Evolutionary conservation across 257 asterid species (phyloP).

Genomic region (Nicotiana sylvestris): DNA sequence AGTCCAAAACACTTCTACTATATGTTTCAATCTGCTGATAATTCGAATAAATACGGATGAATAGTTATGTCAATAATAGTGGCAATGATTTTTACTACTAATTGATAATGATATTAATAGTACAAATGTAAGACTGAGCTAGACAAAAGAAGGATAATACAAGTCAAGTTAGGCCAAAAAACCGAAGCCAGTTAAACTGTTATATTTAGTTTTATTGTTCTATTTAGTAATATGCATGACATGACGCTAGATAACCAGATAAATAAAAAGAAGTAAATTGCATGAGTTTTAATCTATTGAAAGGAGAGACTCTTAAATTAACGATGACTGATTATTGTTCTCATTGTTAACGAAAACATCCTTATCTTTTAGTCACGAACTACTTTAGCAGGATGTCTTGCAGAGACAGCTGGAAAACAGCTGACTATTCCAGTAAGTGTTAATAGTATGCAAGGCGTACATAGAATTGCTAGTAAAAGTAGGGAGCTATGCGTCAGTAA

Average conservation of each 20-base stretch:
- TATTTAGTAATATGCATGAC: neutral
- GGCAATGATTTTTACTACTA: neutral
- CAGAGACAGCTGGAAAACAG: slow-evolving; percentile 6
- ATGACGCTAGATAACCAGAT: neutral
- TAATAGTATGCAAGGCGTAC: neutral
- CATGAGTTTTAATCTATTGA: neutral
- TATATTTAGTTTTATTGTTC: neutral
- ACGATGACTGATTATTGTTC: neutral
- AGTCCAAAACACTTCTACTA: neutral
- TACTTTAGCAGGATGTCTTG: neutral
- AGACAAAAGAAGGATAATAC: neutral
- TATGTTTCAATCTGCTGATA: neutral
- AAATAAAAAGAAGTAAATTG: neutral
- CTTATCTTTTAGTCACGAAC: neutral
- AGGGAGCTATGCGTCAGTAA: neutral
- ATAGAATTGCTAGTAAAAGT: neutral
- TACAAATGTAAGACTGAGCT: neutral
- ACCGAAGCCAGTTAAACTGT: neutral
- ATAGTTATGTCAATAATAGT: neutral
- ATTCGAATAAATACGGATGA: neutral
- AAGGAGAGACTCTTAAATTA: neutral
- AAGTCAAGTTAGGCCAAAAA: neutral
- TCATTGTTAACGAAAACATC: neutral
- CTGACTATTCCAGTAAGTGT: neutral
- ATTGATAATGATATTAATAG: neutral